A percentile compares a stretch with the other conserved stretches of the same genome.
These are phyloP conservation scores for Naganishia cerealis DNA, from an alignment of 1,284 basidiomycete species.

Conservation along the genomic window DNA sequence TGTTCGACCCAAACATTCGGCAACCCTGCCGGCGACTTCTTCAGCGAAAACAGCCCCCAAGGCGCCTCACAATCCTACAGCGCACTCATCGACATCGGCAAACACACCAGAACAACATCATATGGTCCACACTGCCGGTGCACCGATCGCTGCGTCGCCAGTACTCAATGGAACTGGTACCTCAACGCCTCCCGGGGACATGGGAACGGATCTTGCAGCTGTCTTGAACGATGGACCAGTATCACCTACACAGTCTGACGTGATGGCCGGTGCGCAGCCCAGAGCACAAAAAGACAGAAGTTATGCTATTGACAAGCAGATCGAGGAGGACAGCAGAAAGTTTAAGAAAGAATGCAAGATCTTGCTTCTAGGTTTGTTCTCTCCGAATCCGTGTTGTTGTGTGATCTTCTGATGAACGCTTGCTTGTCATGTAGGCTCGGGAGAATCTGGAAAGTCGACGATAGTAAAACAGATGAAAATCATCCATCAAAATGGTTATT, in stretches of 20 bases:
- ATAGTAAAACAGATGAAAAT: conserved; percentile 99
- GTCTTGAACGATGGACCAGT: conserved; percentile 25
- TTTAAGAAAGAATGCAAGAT: conserved; percentile 94
- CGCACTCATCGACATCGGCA: conserved; percentile 4
- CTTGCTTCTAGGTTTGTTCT: conserved; percentile 73
- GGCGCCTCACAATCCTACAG: not conserved
- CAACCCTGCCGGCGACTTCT: not conserved
- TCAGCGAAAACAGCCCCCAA: not conserved
- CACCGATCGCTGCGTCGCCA: not conserved
- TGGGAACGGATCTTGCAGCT: conserved; percentile 5
- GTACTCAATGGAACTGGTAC: not conserved
- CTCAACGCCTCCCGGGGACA: not conserved
- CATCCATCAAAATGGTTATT: conserved; percentile 92
- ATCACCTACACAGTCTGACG: conserved; percentile 20
- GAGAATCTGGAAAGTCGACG: conserved; percentile 89
- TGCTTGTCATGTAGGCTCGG: conserved; percentile 60
- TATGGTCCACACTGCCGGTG: not conserved
- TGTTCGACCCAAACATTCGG: conserved; percentile 5
- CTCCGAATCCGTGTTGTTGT: not conserved
- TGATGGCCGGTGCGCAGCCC: conserved; percentile 11
- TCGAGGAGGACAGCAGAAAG: conserved; percentile 60
- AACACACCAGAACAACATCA: not conserved
- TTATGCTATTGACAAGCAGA: conserved; percentile 59
- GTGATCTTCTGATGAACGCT: not conserved
- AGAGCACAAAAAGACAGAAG: conserved; percentile 63